Evolutionary conservation across 148 eudicot genomes (phyloP).

Genomic region (Persicaria maculosa): DNA sequence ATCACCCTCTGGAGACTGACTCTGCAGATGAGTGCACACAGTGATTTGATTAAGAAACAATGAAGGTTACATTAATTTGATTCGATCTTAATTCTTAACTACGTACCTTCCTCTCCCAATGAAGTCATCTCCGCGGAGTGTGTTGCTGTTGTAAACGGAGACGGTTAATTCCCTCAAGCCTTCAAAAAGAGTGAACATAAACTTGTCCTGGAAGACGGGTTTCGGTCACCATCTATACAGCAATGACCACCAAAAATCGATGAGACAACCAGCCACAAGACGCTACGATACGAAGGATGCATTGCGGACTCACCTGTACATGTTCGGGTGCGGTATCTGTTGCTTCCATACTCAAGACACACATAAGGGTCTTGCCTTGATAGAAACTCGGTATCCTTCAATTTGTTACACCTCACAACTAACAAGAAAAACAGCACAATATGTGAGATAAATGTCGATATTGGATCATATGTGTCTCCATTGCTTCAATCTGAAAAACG

Average conservation of each 20-base stretch:
- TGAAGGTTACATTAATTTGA: not conserved
- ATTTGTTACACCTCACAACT: not conserved
- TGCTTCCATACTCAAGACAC: not conserved
- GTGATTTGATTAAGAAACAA: too few species aligned
- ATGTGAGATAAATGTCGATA: not conserved
- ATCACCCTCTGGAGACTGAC: too few species aligned
- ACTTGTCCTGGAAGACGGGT: too few species aligned
- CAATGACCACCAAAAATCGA: too few species aligned
- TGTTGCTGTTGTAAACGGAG: not conserved
- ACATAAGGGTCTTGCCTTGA: not conserved
- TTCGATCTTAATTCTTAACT: not conserved
- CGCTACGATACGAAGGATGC: not conserved
- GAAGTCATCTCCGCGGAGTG: too few species aligned
- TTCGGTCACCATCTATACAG: not conserved
- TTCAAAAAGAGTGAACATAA: not conserved
- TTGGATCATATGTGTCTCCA: not conserved
- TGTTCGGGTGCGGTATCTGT: not conserved
- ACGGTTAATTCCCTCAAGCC: not conserved
- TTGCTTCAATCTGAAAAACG: too few species aligned
- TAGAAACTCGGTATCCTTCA: not conserved
- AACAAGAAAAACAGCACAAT: not conserved
- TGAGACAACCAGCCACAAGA: not conserved
- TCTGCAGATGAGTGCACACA: too few species aligned
- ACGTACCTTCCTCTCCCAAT: too few species aligned
- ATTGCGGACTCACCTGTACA: not conserved